Base-by-base conservation (phyloP, 495 filamentous ascomycete genomes). In the Physcia stellaris region DNA sequence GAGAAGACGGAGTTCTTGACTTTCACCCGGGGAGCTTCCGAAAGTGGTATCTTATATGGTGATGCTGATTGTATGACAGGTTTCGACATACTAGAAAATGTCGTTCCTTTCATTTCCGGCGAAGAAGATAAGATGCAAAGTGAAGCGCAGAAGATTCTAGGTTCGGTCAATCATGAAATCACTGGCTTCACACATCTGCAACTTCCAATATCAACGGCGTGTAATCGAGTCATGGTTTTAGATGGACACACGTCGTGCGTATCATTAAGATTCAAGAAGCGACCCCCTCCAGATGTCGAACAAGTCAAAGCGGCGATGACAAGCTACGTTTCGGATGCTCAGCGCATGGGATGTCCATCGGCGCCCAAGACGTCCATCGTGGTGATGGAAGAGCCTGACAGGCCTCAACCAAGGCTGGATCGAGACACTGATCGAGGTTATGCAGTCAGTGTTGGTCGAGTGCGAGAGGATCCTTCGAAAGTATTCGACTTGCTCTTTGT, bases 101-200 rank as follows among this genome's bases (percentile, higher is more conserved):
- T 88, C 2, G 80, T 92, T 37, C 84, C 84, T 2, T 87, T 68
- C 55, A 92, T 92, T 51, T 69, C 71, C n/a, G 83, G 83, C 33
- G 83, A 92, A 60, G 84, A 92, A 50, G 84, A 86, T 58, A 92
- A 88, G 64, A 70, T 92, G 11, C 77, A 85, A 62, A 79, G 76
- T 33, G 83, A 92, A 54, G 82, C 84, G 2, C 76, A 78, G 33
- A 90, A 92, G 70, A 92, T 92, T 46, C 69, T 88, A 9, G 83
- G 84, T 26, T 53, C 52, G 32, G 51, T 88, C 49, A 82, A 80
- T 49, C 51, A 53, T 22, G 74, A 76, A 12, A 67, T 67, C 13
- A 81, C 75, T 6, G 79, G 68, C 22, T 80, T 87, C 44, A 67
- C 80, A 38, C 77, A 84, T 44, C 49, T 58, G 16, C 58, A 61